Evolutionary conservation across 2,329 filamentous ascomycete species (phyloP), one percentile per base, ranked within the genome.

Genomic region (Biscogniauxia mediterranea): DNA sequence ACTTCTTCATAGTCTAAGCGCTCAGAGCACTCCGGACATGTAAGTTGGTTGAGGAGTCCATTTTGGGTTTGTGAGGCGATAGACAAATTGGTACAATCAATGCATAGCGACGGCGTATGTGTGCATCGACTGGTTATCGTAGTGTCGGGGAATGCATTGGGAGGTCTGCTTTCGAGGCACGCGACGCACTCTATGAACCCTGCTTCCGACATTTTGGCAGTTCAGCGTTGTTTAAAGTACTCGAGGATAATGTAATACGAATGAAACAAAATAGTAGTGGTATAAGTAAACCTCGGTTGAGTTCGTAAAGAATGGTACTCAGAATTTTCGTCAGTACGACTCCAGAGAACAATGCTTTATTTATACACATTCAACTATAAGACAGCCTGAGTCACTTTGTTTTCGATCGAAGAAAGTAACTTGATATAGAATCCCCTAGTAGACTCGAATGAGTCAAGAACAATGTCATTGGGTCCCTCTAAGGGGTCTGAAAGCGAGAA

Each of bases 21-120:
- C 25, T 72, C 73, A 2, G 75, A 66, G 63, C 85, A 88, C 55
- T 83, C 79, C 0, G 83, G 83, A 56, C 85, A 88, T 9, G 19
- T 57, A 5, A 61, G 25, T 13, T 56, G 52, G 17, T 56, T 56
- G 5, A 54, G 13, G 1, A 59, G 15, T 2, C 28, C 38, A 11
- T 63, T 54, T 23, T 25, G 20, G 26, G 60, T 53, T 60, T 68
- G 62, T 28, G 60, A 58, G 28, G 64, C 60, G 9, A 69, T 55
- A 8, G 21, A 63, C 15, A 28, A 38, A 6, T 49, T 49, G 20
- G 64, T n/a, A 52, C 66, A 69, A 6, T 38, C 54, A 8, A 51
- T 38, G 28, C 67, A 69, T 28, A 58, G 25, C 1, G 60, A 57
- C 51, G 61, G n/a, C 8, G 19, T 1, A 52, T 69, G 67, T 8